Percentiles rank a stretch among this genome's conserved stretches.
These are phyloP conservation scores for Fusarium chuoi DNA, from an alignment of 2,329 filamentous ascomycete species.

Conservation along the genomic window DNA sequence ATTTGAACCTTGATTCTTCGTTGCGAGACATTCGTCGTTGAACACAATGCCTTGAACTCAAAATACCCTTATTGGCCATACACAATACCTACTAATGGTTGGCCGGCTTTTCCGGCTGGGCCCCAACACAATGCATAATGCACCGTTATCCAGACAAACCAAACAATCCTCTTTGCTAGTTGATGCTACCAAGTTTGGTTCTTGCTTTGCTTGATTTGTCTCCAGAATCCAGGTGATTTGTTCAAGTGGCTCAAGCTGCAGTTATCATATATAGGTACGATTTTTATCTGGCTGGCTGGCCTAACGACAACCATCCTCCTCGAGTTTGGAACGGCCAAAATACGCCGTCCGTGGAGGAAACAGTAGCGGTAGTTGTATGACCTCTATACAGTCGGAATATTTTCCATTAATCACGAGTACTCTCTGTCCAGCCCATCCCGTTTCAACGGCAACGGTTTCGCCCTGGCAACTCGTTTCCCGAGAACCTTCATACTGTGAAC, in stretches of 20 bases:
- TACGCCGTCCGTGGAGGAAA: background rate
- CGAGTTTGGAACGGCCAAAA: background rate
- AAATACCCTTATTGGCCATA: conserved; percentile 16
- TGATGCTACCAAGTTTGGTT: conserved; percentile 1
- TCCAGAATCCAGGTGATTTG: background rate
- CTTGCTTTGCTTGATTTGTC: background rate
- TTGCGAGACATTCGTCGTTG: conserved; percentile 2
- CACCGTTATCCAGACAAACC: background rate
- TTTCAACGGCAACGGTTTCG: background rate
- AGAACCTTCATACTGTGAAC: background rate
- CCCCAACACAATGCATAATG: conserved; percentile 9
- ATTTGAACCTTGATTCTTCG: conserved; percentile 1
- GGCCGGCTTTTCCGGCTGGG: conserved; percentile 22
- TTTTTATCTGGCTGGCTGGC: conserved; percentile 1
- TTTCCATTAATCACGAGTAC: background rate
- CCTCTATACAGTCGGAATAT: background rate
- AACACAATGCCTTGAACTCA: conserved; percentile 22
- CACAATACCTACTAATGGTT: background rate
- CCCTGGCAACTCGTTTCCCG: background rate
- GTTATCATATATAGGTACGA: background rate
- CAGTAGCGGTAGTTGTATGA: conserved; percentile 3
- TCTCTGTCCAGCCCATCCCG: background rate
- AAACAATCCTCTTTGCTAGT: conserved; percentile 1
- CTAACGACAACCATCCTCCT: background rate
- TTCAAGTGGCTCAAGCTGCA: background rate